These are phyloP conservation scores for Staphylotrichum longicolle DNA, from an alignment of 495 filamentous ascomycete species.

Conservation along the genomic window DNA sequence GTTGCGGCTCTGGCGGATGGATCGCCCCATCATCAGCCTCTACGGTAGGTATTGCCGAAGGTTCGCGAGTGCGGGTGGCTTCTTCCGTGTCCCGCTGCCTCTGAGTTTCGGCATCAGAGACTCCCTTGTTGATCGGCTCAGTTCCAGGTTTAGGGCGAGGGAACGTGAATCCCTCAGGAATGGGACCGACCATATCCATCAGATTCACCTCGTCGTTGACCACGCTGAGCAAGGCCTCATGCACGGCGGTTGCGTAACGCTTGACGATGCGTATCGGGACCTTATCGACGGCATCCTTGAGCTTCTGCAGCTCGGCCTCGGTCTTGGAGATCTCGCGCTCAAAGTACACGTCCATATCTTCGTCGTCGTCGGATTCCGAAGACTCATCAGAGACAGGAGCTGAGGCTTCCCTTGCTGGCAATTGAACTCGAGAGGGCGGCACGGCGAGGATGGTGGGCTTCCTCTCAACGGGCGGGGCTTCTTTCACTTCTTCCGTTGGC, in stretches of 20 bases:
- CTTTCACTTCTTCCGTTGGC: conserved; percentile 5
- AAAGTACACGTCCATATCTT: conserved; percentile 53
- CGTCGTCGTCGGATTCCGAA: conserved; percentile 52
- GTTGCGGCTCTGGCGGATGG: conserved; percentile 29
- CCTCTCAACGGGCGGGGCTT: background rate
- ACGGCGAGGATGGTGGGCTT: conserved; percentile 21
- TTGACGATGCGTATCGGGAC: conserved; percentile 27
- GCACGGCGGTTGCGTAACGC: conserved; percentile 37
- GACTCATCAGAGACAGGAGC: conserved; percentile 34
- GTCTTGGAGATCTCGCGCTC: conserved; percentile 44
- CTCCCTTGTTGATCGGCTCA: conserved; percentile 1
- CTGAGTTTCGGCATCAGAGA: conserved; percentile 5
- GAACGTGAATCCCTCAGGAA: conserved; percentile 29
- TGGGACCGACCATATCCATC: conserved; percentile 34
- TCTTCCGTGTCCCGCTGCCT: conserved; percentile 20
- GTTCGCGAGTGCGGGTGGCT: conserved; percentile 27
- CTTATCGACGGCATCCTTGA: conserved; percentile 31
- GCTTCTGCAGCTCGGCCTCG: conserved; percentile 42
- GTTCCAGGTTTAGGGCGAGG: conserved; percentile 21
- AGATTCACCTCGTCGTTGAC: conserved; percentile 35
- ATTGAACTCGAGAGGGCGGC: conserved; percentile 20
- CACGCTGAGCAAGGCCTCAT: conserved; percentile 37
- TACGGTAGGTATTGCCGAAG: conserved; percentile 29
- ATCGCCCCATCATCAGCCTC: conserved; percentile 27
- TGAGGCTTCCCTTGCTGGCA: conserved; percentile 33